Evolutionary conservation across 2,329 filamentous ascomycete genomes (phyloP).

Genomic region (Fonsecaea multimorphosa): DNA sequence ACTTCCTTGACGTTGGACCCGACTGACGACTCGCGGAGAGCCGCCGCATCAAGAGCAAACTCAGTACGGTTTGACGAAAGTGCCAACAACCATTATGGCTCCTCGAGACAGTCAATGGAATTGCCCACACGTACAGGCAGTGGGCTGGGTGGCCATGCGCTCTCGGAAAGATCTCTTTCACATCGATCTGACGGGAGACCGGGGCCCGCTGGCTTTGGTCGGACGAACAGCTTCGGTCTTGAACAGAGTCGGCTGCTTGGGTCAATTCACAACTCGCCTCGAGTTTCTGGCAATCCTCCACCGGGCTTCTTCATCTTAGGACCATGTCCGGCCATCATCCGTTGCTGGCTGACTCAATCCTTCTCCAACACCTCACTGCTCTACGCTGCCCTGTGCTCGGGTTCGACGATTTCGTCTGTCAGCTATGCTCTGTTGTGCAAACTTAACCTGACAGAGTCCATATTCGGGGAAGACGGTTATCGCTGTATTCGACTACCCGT

Average conservation of each 20-base stretch:
- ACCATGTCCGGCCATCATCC: constrained; percentile 89
- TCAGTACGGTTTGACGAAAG: constrained; percentile 98
- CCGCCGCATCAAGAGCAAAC: constrained; percentile 82
- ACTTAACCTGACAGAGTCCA: constrained; percentile 71
- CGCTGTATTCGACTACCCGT: constrained; percentile 77
- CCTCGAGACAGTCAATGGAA: constrained; percentile 83
- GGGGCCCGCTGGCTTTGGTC: constrained; percentile 85
- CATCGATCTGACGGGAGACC: constrained; percentile 96
- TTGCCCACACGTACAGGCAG: constrained; percentile 79
- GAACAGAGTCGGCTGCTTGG: constrained; percentile 72
- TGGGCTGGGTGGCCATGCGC: constrained; percentile 75
- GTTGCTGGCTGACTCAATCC: constrained; percentile 90
- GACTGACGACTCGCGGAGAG: constrained; percentile 84
- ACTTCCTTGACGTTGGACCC: constrained; percentile 82
- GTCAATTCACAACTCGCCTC: constrained; percentile 70
- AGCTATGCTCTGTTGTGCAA: constrained; percentile 76
- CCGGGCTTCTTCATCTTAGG: constrained; percentile 85
- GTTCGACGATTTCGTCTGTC: constrained; percentile 85
- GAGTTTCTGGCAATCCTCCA: constrained; percentile 70
- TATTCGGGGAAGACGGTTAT: constrained; percentile 69
- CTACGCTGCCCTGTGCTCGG: constrained; percentile 91
- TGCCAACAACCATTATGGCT: constrained; percentile 88
- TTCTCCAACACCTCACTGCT: constrained; percentile 89
- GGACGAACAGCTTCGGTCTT: constrained; percentile 85
- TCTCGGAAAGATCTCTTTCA: constrained; percentile 90